phyloP scores from a whole-genome alignment of 306 rosid genomes.

The Crataegus laevigata region DNA sequence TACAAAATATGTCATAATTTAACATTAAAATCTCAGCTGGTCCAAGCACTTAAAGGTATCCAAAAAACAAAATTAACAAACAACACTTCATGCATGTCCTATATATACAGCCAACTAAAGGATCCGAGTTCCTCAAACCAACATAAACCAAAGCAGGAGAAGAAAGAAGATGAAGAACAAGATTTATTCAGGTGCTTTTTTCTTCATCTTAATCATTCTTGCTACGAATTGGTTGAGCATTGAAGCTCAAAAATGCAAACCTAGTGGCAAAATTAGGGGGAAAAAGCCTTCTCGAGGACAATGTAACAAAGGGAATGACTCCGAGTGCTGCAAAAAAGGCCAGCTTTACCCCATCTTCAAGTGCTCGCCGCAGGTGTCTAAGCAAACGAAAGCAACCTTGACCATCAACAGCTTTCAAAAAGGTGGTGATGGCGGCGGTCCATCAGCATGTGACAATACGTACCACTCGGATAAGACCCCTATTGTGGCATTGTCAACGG shows the following conservation, averaged over 20 bases:
- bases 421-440: neutral
- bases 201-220: neutral
- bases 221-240: neutral
- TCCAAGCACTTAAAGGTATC: neutral
- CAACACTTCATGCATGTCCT: neutral
- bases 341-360: constrained; percentile 23
- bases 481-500: constrained; percentile 40
- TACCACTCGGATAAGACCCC: constrained; percentile 28
- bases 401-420: constrained; percentile 5
- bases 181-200: neutral
- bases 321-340: constrained; percentile 33
- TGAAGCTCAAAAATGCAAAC: constrained; percentile 15
- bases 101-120: neutral
- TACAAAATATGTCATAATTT: neutral
- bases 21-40: neutral
- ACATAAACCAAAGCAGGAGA: neutral
- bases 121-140: neutral
- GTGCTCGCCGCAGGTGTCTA: constrained; percentile 30
- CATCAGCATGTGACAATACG: constrained; percentile 17
- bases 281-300: constrained; percentile 17
- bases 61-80: neutral
- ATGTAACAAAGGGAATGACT: constrained; percentile 33
- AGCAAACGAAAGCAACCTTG: neutral
- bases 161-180: neutral
- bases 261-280: constrained; percentile 9